Evolutionary conservation across 805 yeast genomes (phyloP).

Genomic region (Starmerella ratchasimensis): DNA sequence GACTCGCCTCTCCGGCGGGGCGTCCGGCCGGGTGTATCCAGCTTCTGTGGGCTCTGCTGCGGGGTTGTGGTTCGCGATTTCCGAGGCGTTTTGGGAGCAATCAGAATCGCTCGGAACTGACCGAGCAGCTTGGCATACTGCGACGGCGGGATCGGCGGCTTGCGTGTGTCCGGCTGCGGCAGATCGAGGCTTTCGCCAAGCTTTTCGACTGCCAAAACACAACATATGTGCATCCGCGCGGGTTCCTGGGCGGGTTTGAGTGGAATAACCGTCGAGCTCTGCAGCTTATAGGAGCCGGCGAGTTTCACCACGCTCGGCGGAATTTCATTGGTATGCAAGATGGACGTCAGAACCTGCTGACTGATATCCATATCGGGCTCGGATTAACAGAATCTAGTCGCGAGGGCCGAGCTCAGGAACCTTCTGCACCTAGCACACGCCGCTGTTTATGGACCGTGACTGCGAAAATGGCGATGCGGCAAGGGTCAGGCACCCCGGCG

Average conservation of each 20-base stretch:
- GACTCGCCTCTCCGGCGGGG: too few species aligned
- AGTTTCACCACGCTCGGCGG: slow-evolving; percentile 10
- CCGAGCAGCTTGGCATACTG: slow-evolving; percentile 11
- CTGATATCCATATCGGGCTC: slow-evolving; percentile 4
- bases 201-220: slow-evolving; percentile 17
- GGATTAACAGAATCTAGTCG: too few species aligned
- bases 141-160: slow-evolving; percentile 19
- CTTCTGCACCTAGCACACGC: too few species aligned
- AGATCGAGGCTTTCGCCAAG: slow-evolving; percentile 4
- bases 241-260: slow-evolving; percentile 19
- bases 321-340: slow-evolving; percentile 4
- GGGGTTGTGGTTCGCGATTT: slow-evolving; percentile 1
- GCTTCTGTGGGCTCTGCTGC: neutral
- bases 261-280: slow-evolving; percentile 15
- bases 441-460: too few species aligned
- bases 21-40: neutral
- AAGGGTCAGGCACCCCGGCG: too few species aligned
- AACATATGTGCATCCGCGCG: slow-evolving; percentile 19
- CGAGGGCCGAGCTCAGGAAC: too few species aligned
- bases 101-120: slow-evolving; percentile 11
- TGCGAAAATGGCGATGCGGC: too few species aligned
- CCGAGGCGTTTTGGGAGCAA: slow-evolving; percentile 1
- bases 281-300: slow-evolving; percentile 9
- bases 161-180: slow-evolving; percentile 7
- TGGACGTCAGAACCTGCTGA: slow-evolving; percentile 2